Percentiles rank a stretch among this genome's conserved stretches.
Evolutionary conservation across 2,329 filamentous ascomycete species (phyloP).

Genomic region (Pseudogymnoascus destructans): DNA sequence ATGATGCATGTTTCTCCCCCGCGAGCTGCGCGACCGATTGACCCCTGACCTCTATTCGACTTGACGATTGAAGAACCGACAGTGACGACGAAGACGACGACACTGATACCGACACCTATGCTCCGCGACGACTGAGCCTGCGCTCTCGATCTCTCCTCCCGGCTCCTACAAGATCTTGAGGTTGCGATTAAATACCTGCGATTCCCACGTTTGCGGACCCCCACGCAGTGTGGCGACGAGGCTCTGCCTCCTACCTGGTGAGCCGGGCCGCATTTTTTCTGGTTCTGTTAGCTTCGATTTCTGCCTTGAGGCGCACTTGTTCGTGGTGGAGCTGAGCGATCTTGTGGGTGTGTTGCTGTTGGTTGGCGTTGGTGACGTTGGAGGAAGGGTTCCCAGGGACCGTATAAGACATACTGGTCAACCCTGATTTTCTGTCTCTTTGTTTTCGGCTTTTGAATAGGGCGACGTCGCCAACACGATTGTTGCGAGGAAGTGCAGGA

Average conservation of each 20-base stretch:
- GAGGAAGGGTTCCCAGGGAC: neutral
- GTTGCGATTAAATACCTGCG: neutral
- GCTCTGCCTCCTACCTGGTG: neutral
- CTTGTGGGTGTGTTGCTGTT: neutral
- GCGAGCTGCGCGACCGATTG: neutral
- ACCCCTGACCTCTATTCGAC: neutral
- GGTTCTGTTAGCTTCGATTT: neutral
- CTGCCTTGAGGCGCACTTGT: neutral
- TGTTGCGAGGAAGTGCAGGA: neutral
- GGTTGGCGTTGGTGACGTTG: neutral
- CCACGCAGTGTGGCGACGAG: conserved; percentile 2
- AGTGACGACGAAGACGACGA: neutral
- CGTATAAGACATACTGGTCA: neutral
- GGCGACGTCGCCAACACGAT: neutral
- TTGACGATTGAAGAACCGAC: neutral
- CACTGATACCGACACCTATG: neutral
- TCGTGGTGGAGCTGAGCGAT: neutral
- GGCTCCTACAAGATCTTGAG: neutral
- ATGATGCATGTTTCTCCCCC: conserved; percentile 2
- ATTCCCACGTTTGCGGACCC: neutral
- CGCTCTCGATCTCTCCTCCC: neutral
- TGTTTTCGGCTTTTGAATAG: neutral
- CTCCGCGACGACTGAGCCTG: neutral
- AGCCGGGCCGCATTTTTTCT: neutral
- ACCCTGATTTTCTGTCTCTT: neutral